Conservation (phyloP, 2,329 filamentous ascomycete species). For the Monilinia fructigena region DNA sequence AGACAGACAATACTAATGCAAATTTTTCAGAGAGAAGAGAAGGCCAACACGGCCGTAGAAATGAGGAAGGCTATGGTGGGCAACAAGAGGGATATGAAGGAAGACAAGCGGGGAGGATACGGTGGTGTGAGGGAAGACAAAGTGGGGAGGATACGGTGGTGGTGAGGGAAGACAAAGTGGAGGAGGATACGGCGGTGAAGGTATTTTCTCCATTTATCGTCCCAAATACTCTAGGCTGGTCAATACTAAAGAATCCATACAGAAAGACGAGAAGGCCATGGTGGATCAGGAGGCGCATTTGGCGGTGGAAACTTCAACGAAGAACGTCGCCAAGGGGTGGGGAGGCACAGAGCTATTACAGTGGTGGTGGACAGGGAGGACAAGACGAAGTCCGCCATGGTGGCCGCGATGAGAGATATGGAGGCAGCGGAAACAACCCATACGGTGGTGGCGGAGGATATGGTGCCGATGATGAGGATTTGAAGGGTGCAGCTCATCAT, state of each 20-base stretch:
- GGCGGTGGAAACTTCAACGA: slow-evolving; percentile 21
- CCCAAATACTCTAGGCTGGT: not conserved
- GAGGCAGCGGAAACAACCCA: slow-evolving; percentile 28
- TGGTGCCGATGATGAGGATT: slow-evolving; percentile 48
- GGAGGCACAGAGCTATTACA: slow-evolving; percentile 20
- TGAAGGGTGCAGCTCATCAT: slow-evolving; percentile 53
- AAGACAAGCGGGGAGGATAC: slow-evolving; percentile 24
- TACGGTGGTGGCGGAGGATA: slow-evolving; percentile 37
- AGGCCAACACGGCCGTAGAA: not conserved
- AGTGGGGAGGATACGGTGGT: slow-evolving; percentile 20
- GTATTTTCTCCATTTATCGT: not conserved
- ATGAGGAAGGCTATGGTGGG: slow-evolving; percentile 17
- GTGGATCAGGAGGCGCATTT: slow-evolving; percentile 26
- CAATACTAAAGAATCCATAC: not conserved
- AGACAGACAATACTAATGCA: not conserved
- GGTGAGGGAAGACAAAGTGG: slow-evolving; percentile 20
- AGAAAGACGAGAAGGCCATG: slow-evolving; percentile 16
- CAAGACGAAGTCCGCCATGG: slow-evolving; percentile 21
- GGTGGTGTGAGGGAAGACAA: slow-evolving; percentile 19
- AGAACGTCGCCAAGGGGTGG: slow-evolving; percentile 17
- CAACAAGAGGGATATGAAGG: slow-evolving; percentile 24
- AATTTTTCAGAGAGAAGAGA: slow-evolving; percentile 7
- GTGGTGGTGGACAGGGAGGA: slow-evolving; percentile 15
- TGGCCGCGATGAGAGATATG: slow-evolving; percentile 28
- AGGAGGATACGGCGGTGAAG: slow-evolving; percentile 24